Evolutionary conservation across 164 flowering plant species (phyloP), one percentile per base, ranked within the genome.

Genomic region (Akebia trifoliata): DNA sequence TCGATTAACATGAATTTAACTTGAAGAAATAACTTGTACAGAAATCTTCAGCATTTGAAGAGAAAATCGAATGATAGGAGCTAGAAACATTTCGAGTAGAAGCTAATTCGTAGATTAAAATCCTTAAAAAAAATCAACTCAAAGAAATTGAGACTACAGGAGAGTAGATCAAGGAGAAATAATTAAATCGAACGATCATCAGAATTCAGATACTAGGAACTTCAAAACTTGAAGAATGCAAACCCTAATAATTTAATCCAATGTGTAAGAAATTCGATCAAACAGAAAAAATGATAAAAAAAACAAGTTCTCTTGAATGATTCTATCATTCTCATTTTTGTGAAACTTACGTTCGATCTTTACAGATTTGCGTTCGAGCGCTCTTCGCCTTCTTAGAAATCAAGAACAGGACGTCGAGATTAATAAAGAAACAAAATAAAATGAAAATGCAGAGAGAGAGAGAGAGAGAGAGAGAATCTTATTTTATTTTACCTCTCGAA

Each of bases 381-480:
- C 57, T n/a, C 57, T 54, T 54, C 44, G 57, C 57, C 57, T 54
- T 17, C 57, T 36, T 37, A 9, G 9, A 4, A 10, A 1, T 2
- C 44, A 2, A 54, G 29, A 54, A 54, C 35, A 9, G 20, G 20
- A 54, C 24, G 14, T 0, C 5, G 24, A 22, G 40, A 35, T 1
- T 18, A 34, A 9, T 6, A 18, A 20, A 10, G 6, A 53, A 53
- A 17, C 4, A 53, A 8, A 35, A 1, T 1, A 11, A 34, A 8
- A 0, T 2, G 24, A 8, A 21, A 11, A n/a, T 34, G n/a, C n/a
- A n/a, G n/a, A n/a, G n/a, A n/a, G n/a, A n/a, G n/a, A n/a, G n/a
- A n/a, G n/a, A n/a, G n/a, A n/a, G n/a, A n/a, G n/a, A n/a, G n/a
- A n/a, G n/a, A n/a, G n/a, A n/a, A n/a, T n/a, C n/a, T n/a, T n/a